Conservation (phyloP, 768 basidiomycete genomes). For the Chalciporus chontae region DNA sequence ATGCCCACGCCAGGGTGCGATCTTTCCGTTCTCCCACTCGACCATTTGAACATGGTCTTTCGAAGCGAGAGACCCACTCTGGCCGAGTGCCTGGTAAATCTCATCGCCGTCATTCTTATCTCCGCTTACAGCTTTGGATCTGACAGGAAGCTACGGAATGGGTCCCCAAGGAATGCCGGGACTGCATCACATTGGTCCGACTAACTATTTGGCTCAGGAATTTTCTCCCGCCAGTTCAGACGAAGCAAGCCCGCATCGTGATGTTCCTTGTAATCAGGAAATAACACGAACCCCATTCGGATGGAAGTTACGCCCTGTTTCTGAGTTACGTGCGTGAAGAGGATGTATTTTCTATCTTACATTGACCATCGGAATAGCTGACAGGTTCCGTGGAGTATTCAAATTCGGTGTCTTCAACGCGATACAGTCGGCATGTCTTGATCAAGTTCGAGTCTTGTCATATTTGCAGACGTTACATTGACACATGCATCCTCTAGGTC, state of each 20-base stretch:
- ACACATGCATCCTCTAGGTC: constrained; percentile 39
- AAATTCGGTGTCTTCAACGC: constrained; percentile 91
- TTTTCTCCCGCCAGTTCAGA: neutral
- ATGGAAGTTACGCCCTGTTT: constrained; percentile 62
- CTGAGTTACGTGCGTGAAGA: constrained; percentile 57
- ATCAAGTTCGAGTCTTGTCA: constrained; percentile 44
- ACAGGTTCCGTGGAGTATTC: constrained; percentile 76
- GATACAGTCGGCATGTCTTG: constrained; percentile 82
- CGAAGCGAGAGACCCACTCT: neutral
- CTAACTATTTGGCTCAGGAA: neutral
- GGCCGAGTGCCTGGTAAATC: neutral
- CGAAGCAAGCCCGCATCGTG: neutral
- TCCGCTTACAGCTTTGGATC: neutral
- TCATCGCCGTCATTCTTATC: neutral
- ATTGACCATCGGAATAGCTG: constrained; percentile 49
- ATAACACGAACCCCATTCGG: constrained; percentile 40
- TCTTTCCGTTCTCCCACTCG: neutral
- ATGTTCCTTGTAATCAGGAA: neutral
- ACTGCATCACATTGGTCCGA: neutral
- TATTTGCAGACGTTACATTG: neutral
- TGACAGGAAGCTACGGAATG: constrained; percentile 5
- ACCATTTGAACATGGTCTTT: neutral
- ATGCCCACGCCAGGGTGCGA: neutral
- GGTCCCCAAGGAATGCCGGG: neutral
- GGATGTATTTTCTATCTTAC: neutral